Base-by-base conservation (phyloP, 306 rosid species). In the Prunus kanzakura region DNA sequence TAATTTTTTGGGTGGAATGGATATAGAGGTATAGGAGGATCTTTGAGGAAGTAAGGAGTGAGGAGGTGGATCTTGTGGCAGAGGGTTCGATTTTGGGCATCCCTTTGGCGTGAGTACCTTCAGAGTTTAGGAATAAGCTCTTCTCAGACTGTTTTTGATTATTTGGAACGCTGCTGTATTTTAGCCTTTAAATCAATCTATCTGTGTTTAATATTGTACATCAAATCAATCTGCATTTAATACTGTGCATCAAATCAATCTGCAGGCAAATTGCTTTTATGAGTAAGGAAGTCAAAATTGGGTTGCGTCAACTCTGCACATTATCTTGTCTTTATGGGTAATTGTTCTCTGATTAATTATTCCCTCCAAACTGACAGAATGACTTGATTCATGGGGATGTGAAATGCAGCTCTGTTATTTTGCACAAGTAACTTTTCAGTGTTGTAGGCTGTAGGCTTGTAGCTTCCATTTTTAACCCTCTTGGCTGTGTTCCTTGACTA, bases 331-430 rank as follows among this genome's bases (percentile, higher is more conserved):
- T 15, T 93, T 14, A 47, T 47, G 52, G 52, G 52, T 47, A 12
- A 47, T 47, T 47, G 52, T 47, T 47, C 15, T 47, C 52, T 11
- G 52, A 47, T 47, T 47, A 14, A 11, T 47, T 47, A 12, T 47
- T 47, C 52, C 16, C 52, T 8, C 15, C 18, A 47, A 3, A 14
- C 18, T 47, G 52, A 47, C 16, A 47, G 52, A 47, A 47, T 14
- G 14, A 47, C 18, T 47, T 47, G 52, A 47, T 47, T 14, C 52
- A 47, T 35, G 16, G 96, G 97, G 97, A 96, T 68, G 79, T 90
- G 14, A 96, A 90, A 81, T 51, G 45, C 60, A 50, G 77, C 92
- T 93, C 4, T 92, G 92, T 43, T 93, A 93, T 79, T 90, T 92
- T 84, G 91, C 96, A 22, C 97, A 83, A 84, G 93, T 90, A 84